These are phyloP conservation scores for Lasiodiplodia gonubiensis DNA, from an alignment of 2,329 filamentous ascomycete species.

Conservation along the genomic window DNA sequence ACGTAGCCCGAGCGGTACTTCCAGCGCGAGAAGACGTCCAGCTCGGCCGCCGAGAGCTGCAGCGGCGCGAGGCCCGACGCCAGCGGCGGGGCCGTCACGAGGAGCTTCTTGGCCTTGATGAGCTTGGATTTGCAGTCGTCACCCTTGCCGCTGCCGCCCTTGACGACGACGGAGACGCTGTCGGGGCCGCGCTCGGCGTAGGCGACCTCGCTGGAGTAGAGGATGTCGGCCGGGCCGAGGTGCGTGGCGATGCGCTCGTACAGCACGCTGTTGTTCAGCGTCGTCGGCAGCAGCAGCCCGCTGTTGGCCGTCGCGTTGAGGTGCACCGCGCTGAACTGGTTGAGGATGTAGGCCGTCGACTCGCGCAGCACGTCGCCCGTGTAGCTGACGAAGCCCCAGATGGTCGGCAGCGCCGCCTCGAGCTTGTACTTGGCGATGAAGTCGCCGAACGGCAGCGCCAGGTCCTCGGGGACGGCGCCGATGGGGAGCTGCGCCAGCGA, in stretches of 20 bases:
- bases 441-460: slow-evolving; percentile 55
- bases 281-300: not conserved
- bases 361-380: slow-evolving; percentile 51
- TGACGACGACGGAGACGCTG: slow-evolving; percentile 29
- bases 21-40: slow-evolving; percentile 47
- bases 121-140: slow-evolving; percentile 27
- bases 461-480: slow-evolving; percentile 50
- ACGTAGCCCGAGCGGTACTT: slow-evolving; percentile 48
- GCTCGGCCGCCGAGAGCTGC: slow-evolving; percentile 52
- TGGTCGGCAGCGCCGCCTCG: slow-evolving; percentile 48
- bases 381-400: slow-evolving; percentile 52
- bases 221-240: slow-evolving; percentile 28
- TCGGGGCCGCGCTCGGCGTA: not conserved
- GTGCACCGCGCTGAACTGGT: slow-evolving; percentile 16
- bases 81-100: slow-evolving; percentile 51
- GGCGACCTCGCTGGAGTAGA: slow-evolving; percentile 30
- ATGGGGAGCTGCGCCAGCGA: not conserved
- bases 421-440: slow-evolving; percentile 58
- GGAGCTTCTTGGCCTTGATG: slow-evolving; percentile 49
- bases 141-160: slow-evolving; percentile 30
- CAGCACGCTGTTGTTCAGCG: slow-evolving; percentile 35
- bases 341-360: slow-evolving; percentile 55
- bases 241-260: slow-evolving; percentile 31
- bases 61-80: slow-evolving; percentile 52
- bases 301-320: slow-evolving; percentile 31